Evolutionary conservation across 768 basidiomycete genomes (phyloP), one percentile per base, ranked within the genome.

Genomic region (Leccinum pellstonianum): DNA sequence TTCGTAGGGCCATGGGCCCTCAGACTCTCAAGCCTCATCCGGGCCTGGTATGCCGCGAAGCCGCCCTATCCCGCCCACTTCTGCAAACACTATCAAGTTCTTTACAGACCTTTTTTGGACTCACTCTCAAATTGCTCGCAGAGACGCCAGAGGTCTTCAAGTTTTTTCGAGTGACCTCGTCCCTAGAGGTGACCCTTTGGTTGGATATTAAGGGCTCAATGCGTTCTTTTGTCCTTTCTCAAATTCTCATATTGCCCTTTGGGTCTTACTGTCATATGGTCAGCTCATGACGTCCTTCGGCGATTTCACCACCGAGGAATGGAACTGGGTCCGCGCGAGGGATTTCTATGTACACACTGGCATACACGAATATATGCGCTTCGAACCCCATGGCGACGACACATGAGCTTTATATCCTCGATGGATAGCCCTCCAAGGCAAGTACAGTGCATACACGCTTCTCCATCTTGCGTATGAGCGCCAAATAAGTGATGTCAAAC

Each of bases 351-450:
- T 64, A 7, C 57, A 58, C 12, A 60, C 63, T 1, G 57, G 60
- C 1, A 54, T 73, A 48, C 54, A 62, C 14, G 58, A 70, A 21
- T 84, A 77, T 66, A 56, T 82, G 52, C 73, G 73, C 54, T 76
- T 83, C 57, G 81, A 81, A 60, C 70, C 73, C 4, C 75, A 73
- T 23, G 81, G 77, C 0, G 68, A 68, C 3, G 76, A 74, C 29
- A 0, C 81, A 73, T 58, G 84, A 85, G 65, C 70, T 82, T 3
- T 76, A 74, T 84, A 74, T 84, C 57, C 73, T 77, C 46, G 79
- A 83, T 41, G 83, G 82, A 4, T 85, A 80, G 77, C 78, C 76
- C 3, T 74, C 78, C 0, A 82, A 82, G 73, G 81, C 76, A 51
- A 15, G 73, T 41, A 7, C 46, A 31, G 31, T 31, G 27, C 27